Percentiles rank a stretch among this genome's conserved stretches.
Conservation (phyloP, 1,284 basidiomycete species). For the Sparassis latifolia region DNA sequence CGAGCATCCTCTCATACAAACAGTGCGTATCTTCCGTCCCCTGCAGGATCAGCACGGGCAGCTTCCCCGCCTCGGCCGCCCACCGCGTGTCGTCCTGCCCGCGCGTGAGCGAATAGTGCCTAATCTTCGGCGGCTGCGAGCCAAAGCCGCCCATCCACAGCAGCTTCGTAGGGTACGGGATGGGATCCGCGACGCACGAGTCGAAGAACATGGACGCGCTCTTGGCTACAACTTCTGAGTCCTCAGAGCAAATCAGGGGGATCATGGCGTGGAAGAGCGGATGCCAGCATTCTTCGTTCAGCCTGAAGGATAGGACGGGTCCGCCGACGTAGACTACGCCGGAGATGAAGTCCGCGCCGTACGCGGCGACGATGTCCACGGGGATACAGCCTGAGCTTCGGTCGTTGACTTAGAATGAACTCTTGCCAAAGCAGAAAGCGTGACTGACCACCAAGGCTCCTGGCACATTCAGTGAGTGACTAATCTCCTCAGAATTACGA, state of each 20-base stretch:
- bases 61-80: slow-evolving; percentile 20
- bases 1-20: slow-evolving; percentile 14
- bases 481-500: not conserved
- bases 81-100: slow-evolving; percentile 28
- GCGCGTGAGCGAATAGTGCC: slow-evolving; percentile 23
- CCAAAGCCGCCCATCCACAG: slow-evolving; percentile 29
- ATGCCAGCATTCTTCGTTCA: slow-evolving; percentile 19
- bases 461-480: slow-evolving; percentile 6
- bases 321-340: slow-evolving; percentile 31
- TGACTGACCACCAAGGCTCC: slow-evolving; percentile 32
- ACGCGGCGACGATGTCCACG: slow-evolving; percentile 31
- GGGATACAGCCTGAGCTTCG: slow-evolving; percentile 23
- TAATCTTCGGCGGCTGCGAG: slow-evolving; percentile 26
- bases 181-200: slow-evolving; percentile 23
- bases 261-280: slow-evolving; percentile 27
- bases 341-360: slow-evolving; percentile 27
- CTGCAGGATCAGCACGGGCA: slow-evolving; percentile 27
- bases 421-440: not conserved
- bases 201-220: slow-evolving; percentile 27
- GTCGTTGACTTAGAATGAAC: not conserved
- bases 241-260: slow-evolving; percentile 18
- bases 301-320: slow-evolving; percentile 17
- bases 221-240: slow-evolving; percentile 23
- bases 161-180: slow-evolving; percentile 24
- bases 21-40: slow-evolving; percentile 24